Base-by-base conservation (phyloP, 352 stramenopile genomes). In the Globisporangium orthogonon region DNA sequence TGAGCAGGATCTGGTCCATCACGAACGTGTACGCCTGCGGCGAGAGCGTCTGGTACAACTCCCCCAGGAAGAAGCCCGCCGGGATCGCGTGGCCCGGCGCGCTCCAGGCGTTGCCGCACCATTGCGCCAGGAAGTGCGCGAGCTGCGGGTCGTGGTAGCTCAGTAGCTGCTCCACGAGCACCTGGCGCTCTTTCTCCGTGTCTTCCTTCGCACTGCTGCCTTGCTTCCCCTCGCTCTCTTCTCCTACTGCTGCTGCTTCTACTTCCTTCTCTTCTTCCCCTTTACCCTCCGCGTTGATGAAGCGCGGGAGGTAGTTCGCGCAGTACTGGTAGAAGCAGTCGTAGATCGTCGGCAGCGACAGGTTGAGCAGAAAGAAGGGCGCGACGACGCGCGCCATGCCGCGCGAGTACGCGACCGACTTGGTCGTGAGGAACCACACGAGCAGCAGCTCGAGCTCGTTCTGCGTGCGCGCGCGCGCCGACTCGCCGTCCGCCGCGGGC, bases 291-390 rank as follows among this genome's bases (percentile, higher is more conserved):
- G 62, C 70, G 28, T 76, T 82, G 9, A 91, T 75, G 65, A 91
- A 81, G 37, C 89, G 77, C 9, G 82, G 82, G 37, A 92, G 49
- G 46, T 86, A 90, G 33, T 68, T 73, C 33, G 80, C 79, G 51
- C 83, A 90, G 56, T 86, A 92, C 65, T 90, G 83, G 63, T 92
- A 92, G 52, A 89, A 92, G 66, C 83, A 92, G 70, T 92, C 83
- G 63, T 92, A 92, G 52, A 92, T 80, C 4, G 80, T 89, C 13
- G 81, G 69, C 29, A 92, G 66, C 35, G 83, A 76, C 59, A 92
- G 74, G 43, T 86, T 66, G 14, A 89, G 60, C 43, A 83, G 53
- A 57, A 92, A 90, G 57, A 92, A 89, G 23, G 78, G 72, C 15
- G 78, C 83, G 2, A 92, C 77, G 2, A 87, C 80, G 11, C 80